A percentile compares a stretch with the other conserved stretches of the same genome.
Evolutionary conservation across 2,329 filamentous ascomycete genomes (phyloP).

Genomic region (Tolypocladium guangdongense): DNA sequence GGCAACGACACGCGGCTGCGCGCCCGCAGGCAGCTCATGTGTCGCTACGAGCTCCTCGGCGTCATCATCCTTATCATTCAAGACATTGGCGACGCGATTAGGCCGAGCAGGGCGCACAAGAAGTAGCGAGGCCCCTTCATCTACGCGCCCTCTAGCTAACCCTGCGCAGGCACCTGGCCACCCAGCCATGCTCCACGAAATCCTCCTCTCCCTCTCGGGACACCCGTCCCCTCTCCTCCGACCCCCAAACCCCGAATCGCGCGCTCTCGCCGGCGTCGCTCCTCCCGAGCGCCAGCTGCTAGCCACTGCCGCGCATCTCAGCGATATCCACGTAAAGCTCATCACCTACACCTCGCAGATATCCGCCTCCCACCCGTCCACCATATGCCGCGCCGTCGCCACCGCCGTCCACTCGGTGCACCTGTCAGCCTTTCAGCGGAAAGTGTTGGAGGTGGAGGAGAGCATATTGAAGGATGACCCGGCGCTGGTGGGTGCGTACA

Average conservation of each 20-base stretch:
- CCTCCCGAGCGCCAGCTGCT: constrained; percentile 78
- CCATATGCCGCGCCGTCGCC: constrained; percentile 79
- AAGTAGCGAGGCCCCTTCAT: constrained; percentile 5
- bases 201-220: constrained; percentile 90
- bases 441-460: constrained; percentile 75
- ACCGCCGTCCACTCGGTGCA: constrained; percentile 66
- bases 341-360: constrained; percentile 57
- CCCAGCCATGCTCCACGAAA: constrained; percentile 82
- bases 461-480: constrained; percentile 68
- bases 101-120: constrained; percentile 20
- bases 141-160: background rate
- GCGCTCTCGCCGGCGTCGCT: constrained; percentile 44
- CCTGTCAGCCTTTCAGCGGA: constrained; percentile 68
- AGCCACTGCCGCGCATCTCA: constrained; percentile 63
- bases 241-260: constrained; percentile 33
- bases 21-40: constrained; percentile 26
- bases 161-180: background rate
- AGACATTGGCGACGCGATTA: constrained; percentile 29
- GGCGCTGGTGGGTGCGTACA: constrained; percentile 75
- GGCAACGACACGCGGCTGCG: background rate
- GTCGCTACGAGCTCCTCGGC: constrained; percentile 42
- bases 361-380: constrained; percentile 60
- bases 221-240: constrained; percentile 83
- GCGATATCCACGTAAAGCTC: constrained; percentile 64
- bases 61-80: constrained; percentile 36